These are phyloP conservation scores for Eucalyptus erythrocorys DNA, from an alignment of 345 rosid species.

Conservation along the genomic window DNA sequence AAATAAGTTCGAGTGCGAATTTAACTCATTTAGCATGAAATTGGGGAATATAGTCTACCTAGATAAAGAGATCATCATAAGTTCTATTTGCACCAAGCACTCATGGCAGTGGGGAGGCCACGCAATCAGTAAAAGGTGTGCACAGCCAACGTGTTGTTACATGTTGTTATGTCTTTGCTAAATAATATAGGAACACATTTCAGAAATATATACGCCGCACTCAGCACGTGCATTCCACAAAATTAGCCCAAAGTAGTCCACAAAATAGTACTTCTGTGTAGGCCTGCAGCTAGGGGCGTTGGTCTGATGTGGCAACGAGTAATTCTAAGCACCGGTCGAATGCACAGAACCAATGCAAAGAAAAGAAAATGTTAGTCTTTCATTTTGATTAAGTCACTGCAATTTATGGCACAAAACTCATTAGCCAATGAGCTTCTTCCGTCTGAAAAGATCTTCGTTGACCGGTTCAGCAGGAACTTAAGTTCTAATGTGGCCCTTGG, in stretches of 20 bases:
- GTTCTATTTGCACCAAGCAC: neutral
- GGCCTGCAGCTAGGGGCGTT: neutral
- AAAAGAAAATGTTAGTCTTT: neutral
- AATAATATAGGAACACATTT: neutral
- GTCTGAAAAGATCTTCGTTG: neutral
- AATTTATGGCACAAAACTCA: neutral
- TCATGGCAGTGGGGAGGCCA: neutral
- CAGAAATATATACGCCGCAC: neutral
- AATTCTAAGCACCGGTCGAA: neutral
- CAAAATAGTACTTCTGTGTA: neutral
- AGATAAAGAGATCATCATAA: neutral
- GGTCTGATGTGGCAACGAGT: neutral
- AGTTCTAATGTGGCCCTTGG: slow-evolving; percentile 37
- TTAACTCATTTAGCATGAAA: neutral
- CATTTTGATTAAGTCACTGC: neutral
- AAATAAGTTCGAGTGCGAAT: neutral
- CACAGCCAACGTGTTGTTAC: neutral
- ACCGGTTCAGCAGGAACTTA: slow-evolving; percentile 20
- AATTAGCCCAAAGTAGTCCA: neutral
- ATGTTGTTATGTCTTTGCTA: neutral
- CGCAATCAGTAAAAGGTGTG: neutral
- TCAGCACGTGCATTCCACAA: neutral
- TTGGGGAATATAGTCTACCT: neutral
- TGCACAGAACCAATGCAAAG: neutral
- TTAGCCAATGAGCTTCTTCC: neutral